Evolutionary conservation across 345 rosid species (phyloP).

Genomic region (Anastatica hierochuntica): DNA sequence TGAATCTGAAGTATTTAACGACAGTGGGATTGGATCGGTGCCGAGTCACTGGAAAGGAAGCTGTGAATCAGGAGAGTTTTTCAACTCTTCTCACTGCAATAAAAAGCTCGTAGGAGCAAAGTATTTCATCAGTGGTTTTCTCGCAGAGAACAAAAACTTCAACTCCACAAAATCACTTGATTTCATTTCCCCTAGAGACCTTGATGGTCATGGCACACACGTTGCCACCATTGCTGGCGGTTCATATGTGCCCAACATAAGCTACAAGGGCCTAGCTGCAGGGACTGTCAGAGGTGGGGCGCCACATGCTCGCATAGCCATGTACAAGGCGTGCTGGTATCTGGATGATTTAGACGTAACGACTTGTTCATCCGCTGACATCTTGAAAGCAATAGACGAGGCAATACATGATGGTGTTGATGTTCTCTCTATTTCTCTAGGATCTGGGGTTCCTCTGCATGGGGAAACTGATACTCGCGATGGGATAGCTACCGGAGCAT

Average conservation of each 20-base stretch:
- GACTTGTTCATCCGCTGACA: constrained; percentile 29
- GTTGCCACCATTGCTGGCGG: constrained; percentile 42
- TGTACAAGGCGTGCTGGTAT: constrained; percentile 51
- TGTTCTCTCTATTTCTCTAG: constrained; percentile 38
- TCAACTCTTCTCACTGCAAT: constrained; percentile 30
- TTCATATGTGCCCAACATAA: constrained; percentile 26
- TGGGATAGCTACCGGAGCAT: constrained; percentile 32
- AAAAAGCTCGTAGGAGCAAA: constrained; percentile 51
- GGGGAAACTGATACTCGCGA: constrained; percentile 26
- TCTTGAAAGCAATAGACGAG: constrained; percentile 43
- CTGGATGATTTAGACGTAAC: neutral
- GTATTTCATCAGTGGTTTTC: constrained; percentile 33
- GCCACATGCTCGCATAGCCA: constrained; percentile 35
- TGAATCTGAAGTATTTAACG: constrained; percentile 16
- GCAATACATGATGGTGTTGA: constrained; percentile 50
- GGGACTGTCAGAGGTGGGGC: constrained; percentile 37
- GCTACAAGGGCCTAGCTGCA: constrained; percentile 36
- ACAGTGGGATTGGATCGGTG: constrained; percentile 12
- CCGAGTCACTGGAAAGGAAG: constrained; percentile 23
- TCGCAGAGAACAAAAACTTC: constrained; percentile 19
- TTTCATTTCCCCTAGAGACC: constrained; percentile 42
- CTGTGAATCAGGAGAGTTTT: constrained; percentile 17
- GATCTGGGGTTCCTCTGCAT: constrained; percentile 15
- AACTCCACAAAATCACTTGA: constrained; percentile 29
- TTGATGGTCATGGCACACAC: constrained; percentile 46